Base-by-base conservation (phyloP, 495 filamentous ascomycete genomes). In the Bombardia bombarda region DNA sequence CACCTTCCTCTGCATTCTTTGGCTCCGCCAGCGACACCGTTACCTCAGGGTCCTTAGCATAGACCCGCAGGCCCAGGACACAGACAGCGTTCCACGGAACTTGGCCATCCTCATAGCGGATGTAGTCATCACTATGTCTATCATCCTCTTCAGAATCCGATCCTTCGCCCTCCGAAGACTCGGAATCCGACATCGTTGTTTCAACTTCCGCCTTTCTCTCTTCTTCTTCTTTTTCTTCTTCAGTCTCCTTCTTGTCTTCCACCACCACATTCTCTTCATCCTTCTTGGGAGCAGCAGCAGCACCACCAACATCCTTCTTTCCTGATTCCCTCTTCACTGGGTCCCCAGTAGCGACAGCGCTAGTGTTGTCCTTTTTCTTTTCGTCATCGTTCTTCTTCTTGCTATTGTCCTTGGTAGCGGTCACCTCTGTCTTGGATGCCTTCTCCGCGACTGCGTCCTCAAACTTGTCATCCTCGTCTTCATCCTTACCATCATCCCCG, bases 31-130 rank as follows among this genome's bases (percentile, higher is more conserved):
- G 62, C 34, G 65, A 56, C 25, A 73, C 63, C 18, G 52, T 53
- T 13, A 67, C 66, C 18, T 68, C 57, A 2, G 58, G 54, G 20
- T 66, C 69, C 43, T 62, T 60, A 10, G 56, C 50, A 49, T 67
- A 75, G n/a, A 77, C 70, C 14, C 72, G 55, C 9, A 77, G 48
- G 0, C 73, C 73, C 19, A 77, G 47, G 7, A 75, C 72, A 38
- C 69, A 74, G 0, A 76, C 62, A 2, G 73, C 73, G 42, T 76
- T 74, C 73, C 73, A 77, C 0, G 70, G 72, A 36, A 66, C 34
- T 2, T 38, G 49, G 18, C 21, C 35, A 7, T 50, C 50, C 5
- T 47, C 38, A 4, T 52, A 45, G 4, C 30, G 34, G 2, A 43
- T 21, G 23, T 63, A 33, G 16, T 19, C 9, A 10, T 23, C 24